phyloP scores from a whole-genome alignment of 768 basidiomycete genomes.

The Rhizopogon vinicolor region DNA sequence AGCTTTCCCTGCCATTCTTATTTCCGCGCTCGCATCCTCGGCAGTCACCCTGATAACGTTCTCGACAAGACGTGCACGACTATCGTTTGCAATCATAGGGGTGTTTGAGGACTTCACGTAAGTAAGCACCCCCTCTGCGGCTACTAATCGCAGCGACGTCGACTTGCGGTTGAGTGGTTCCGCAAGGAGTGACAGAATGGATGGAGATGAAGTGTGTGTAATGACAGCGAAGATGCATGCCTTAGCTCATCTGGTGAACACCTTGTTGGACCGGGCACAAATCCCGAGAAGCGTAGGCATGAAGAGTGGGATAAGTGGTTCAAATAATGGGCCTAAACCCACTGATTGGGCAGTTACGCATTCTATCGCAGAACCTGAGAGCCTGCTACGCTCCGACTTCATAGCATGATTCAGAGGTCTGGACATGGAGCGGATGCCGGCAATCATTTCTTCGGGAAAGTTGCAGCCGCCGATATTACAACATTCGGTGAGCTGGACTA shows the following conservation, averaged over 20 bases:
- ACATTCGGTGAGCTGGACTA: slow-evolving; percentile 42
- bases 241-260: slow-evolving; percentile 64
- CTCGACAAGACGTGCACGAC: slow-evolving; percentile 63
- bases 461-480: slow-evolving; percentile 51
- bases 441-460: slow-evolving; percentile 45
- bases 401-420: slow-evolving; percentile 54
- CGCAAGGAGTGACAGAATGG: slow-evolving; percentile 58
- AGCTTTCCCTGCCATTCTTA: slow-evolving; percentile 57
- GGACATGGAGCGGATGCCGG: slow-evolving; percentile 45
- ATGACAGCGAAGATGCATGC: slow-evolving; percentile 56
- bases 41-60: slow-evolving; percentile 53
- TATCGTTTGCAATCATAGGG: slow-evolving; percentile 70
- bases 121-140: slow-evolving; percentile 60
- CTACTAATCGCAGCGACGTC: slow-evolving; percentile 52
- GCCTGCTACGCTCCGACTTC: slow-evolving; percentile 68
- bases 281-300: slow-evolving; percentile 63
- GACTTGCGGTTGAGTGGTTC: slow-evolving; percentile 55
- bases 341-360: slow-evolving; percentile 49
- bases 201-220: slow-evolving; percentile 61
- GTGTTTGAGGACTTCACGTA: slow-evolving; percentile 67
- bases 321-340: slow-evolving; percentile 60
- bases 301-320: slow-evolving; percentile 58
- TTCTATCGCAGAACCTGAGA: slow-evolving; percentile 65
- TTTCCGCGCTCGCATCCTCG: slow-evolving; percentile 58
- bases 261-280: slow-evolving; percentile 74